phyloP scores from a whole-genome alignment of 2,329 filamentous ascomycete species.

The Pezicula rhizophila region DNA sequence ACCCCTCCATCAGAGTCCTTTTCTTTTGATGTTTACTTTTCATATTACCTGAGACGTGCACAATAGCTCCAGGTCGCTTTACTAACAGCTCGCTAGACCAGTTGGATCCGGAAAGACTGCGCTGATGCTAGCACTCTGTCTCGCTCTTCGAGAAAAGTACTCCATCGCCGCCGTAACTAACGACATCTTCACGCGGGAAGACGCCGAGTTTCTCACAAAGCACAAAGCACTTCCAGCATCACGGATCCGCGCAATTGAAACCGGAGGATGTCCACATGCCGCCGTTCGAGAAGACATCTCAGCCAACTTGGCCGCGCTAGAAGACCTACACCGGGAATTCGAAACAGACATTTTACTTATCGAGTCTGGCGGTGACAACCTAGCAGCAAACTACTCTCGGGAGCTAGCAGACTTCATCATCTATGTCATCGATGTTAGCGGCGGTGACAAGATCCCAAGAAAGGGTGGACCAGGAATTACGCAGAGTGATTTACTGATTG shows the following conservation, averaged over 20 bases:
- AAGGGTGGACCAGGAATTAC: conserved; percentile 98
- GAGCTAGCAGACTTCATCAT: conserved; percentile 97
- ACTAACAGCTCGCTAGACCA: conserved; percentile 50
- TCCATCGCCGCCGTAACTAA: conserved; percentile 95
- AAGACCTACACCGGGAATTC: conserved; percentile 79
- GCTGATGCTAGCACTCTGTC: conserved; percentile 89
- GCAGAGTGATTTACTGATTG: conserved; percentile 84
- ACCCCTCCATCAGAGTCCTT: neutral
- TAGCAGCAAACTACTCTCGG: conserved; percentile 92
- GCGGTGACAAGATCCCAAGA: conserved; percentile 91
- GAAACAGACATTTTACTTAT: conserved; percentile 81
- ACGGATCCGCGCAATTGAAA: conserved; percentile 94
- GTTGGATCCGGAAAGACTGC: conserved; percentile 97
- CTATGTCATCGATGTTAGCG: conserved; percentile 96
- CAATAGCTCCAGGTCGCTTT: too few relatives aligned
- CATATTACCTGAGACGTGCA: neutral
- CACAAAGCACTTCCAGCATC: conserved; percentile 75
- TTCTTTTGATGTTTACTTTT: neutral
- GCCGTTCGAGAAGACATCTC: conserved; percentile 96
- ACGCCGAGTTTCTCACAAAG: conserved; percentile 92
- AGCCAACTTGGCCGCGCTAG: conserved; percentile 85
- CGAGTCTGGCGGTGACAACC: conserved; percentile 91
- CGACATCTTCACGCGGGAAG: conserved; percentile 97
- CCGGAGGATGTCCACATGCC: conserved; percentile 92
- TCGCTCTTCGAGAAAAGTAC: conserved; percentile 71